A percentile compares a stretch with the other conserved stretches of the same genome.
Evolutionary conservation across 169 alveolate genomes (phyloP).

Genomic region (Besnoitia besnoiti): DNA sequence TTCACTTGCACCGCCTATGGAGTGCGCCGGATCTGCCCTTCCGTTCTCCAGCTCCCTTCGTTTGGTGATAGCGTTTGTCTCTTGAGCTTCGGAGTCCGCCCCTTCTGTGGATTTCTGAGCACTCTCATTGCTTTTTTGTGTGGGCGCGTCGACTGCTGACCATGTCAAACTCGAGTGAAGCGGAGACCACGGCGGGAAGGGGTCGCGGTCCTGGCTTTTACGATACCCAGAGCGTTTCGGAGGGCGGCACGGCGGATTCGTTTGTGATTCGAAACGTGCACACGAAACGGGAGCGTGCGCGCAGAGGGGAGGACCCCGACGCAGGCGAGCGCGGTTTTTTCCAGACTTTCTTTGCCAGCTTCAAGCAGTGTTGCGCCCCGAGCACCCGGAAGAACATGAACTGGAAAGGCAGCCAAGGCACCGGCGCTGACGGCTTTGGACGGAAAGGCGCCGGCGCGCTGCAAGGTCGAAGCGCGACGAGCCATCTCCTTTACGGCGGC

Average conservation of each 20-base stretch:
- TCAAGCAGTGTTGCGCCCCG: constrained; percentile 59
- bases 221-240: constrained; percentile 29
- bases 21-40: too few relatives aligned
- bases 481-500: not conserved
- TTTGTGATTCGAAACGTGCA: constrained; percentile 40
- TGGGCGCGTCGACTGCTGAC: too few relatives aligned
- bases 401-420: not conserved
- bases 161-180: constrained; percentile 47
- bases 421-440: not conserved
- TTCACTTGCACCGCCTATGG: too few relatives aligned
- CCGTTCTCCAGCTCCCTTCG: too few relatives aligned
- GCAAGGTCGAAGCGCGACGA: not conserved
- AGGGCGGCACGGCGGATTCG: constrained; percentile 46
- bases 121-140: too few relatives aligned
- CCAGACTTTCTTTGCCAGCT: not conserved
- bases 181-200: not conserved
- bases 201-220: not conserved
- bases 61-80: too few relatives aligned
- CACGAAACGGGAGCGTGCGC: not conserved
- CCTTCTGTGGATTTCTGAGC: too few relatives aligned
- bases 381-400: not conserved
- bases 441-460: not conserved
- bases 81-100: too few relatives aligned
- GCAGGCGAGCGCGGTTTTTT: constrained; percentile 5
- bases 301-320: constrained; percentile 21